Base-by-base conservation (phyloP, 2,329 filamentous ascomycete species). In the Dendryphion nanum region DNA sequence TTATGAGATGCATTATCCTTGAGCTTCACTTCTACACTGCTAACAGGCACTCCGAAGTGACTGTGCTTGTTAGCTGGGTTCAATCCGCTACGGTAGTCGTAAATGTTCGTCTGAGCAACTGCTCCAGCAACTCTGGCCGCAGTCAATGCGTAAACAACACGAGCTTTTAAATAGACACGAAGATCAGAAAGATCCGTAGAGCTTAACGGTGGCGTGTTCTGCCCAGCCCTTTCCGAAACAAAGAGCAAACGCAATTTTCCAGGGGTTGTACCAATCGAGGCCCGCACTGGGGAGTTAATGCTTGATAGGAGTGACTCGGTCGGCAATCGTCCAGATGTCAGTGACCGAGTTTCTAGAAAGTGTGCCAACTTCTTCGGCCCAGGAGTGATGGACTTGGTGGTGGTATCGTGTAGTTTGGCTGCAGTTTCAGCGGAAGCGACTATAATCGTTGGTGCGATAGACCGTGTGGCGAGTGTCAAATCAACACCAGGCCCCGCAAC, bases 81-180 rank as follows among this genome's bases (percentile, higher is more conserved):
- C 28, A 65, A 24, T 66, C 69, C 45, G 76, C 74, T 49, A 33
- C 91, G 75, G 64, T 97, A 97, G 62, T 97, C 91, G 59, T 87
- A 94, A 26, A 90, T 76, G 44, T 87, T 83, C 6, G 87, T 95
- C 69, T 97, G 91, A 1, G 85, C 74, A n/a, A 95, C 79, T 1
- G 90, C 85, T 24, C 93, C 93, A 2, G 90, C 91, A n/a, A 97
- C 86, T 44, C 81, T 79, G 17, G 88, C 74, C 1, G 86, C 82
- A 14, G 89, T 86, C 38, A 98, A 74, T 3, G 89, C 90, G 64
- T 97, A 95, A 35, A 94, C 75, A 40, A 96, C 75, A 35, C 89
- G 81, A 2, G 89, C 84, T 18, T 85, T 80, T 2, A 86, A 87
- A 64, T 89, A 87, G 36, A 94, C 77, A 31, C 90, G 82, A 40